Evolutionary conservation across 2,329 filamentous ascomycete species (phyloP), one percentile per base, ranked within the genome.

Genomic region (Volutella citrinella): DNA sequence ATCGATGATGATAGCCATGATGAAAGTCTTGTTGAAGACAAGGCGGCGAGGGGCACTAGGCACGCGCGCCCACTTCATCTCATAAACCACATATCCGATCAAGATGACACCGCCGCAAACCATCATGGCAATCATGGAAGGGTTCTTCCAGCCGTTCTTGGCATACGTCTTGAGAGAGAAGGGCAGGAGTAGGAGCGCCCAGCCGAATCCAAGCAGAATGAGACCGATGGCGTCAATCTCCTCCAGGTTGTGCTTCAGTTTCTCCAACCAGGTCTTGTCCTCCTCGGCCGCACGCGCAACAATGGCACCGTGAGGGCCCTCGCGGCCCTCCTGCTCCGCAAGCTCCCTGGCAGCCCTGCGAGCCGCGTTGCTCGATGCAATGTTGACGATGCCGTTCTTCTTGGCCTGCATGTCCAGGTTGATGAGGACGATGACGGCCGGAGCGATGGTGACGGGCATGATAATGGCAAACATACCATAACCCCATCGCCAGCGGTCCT

Each of bases 121-220:
- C 33, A 68, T 48, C 52, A 69, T 59, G 37, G 54, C 54, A 40
- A 70, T 69, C 18, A 72, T 64, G 17, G 62, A 57, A 11, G 56
- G 55, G n/a, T 63, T 62, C 16, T 45, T 46, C 68, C 69, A 74
- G 4, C 51, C 48, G 18, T 64, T 44, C 3, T 55, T 39, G 32
- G 66, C 64, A 26, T 66, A 60, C 5, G 57, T 59, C 30, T 63
- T 62, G 13, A 87, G 67, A 7, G 69, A 81, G 57, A 88, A 78
- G 1, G 83, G 80, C 4, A 88, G 69, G n/a, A 87, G 64, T 47
- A 87, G 76, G 9, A 85, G 59, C 1, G 67, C 63, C 37, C 73
- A 69, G 0, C 71, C 72, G 19, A 62, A 65, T 14, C 61, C 65
- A 20, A 76, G 64, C 2, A 76, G 55, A 12, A 70, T 29, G 3